Evolutionary conservation across 2,329 filamentous ascomycete genomes (phyloP).

Genomic region (Trichoderma polysporum): DNA sequence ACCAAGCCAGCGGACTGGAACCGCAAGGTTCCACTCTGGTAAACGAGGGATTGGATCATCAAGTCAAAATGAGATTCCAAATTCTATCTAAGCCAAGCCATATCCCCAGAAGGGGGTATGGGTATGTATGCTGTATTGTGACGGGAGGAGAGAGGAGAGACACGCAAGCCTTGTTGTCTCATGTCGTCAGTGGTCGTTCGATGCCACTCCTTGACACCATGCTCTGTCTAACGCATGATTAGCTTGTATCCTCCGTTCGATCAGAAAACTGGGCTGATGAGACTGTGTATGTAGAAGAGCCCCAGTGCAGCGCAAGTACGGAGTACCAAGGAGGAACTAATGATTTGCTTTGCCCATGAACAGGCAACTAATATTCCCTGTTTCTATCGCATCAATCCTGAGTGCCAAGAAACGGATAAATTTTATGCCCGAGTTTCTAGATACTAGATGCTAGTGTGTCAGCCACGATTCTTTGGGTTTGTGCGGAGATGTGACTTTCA

Average conservation of each 20-base stretch:
- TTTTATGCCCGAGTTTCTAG: neutral
- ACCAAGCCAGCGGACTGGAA: slow-evolving; percentile 23
- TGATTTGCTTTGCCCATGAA: neutral
- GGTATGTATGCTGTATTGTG: neutral
- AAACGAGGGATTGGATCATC: neutral
- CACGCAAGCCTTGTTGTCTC: neutral
- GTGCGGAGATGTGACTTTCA: neutral
- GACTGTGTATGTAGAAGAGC: neutral
- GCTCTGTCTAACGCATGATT: neutral
- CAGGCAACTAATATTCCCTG: neutral
- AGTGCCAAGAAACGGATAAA: slow-evolving; percentile 2
- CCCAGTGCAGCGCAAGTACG: neutral
- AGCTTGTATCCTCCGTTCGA: neutral
- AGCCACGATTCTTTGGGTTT: neutral
- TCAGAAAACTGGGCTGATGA: neutral
- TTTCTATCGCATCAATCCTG: neutral
- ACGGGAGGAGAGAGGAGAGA: neutral
- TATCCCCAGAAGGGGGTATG: neutral
- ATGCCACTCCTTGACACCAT: neutral
- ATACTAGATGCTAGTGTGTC: slow-evolving; percentile 1
- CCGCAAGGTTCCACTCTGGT: neutral
- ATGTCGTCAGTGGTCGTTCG: neutral
- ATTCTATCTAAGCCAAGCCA: neutral
- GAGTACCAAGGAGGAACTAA: neutral
- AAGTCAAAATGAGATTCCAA: neutral